Base-by-base conservation (phyloP, 1,284 basidiomycete species). In the Cryptococcus sp. region DNA sequence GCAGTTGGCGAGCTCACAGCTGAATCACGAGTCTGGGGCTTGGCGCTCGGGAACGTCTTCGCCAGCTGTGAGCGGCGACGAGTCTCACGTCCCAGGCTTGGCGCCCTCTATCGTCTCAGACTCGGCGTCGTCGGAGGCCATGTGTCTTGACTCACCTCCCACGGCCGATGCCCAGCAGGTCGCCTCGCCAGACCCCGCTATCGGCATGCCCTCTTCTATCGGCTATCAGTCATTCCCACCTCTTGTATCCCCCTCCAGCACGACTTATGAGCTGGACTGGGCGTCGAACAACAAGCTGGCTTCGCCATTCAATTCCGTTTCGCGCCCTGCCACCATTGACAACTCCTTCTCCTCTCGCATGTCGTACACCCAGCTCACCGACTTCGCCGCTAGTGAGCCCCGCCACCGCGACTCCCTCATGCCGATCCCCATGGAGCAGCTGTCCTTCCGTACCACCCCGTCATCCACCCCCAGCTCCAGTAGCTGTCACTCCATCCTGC, bases 91-190 rank as follows among this genome's bases (percentile, higher is more conserved):
- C n/a, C 71, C 71, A 11, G 69, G 60, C 4, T 61, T 73, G 3
- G 68, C 71, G 3, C 68, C 70, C 0, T 69, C 68, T 6, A 56
- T 69, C 24, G 70, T 65, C 4, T 64, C 64, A 5, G 71, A 72
- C 50, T 70, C 70, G 20, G 70, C 56, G 3, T 67, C 66, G 7
- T 60, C 65, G 13, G 70, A 67, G 28, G 66, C 62, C 11, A 58
- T 65, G 39, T 54, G 56, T 11, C 46, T 69, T 12, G 66, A 69
- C 6, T 66, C 64, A 6, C 69, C 69, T 1, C 65, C 59, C 7
- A 48, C 50, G 16, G 28, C 40, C 9, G 24, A 47, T 2, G 16
- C 43, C 28, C 24, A 39, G 16, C 51, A 49, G 12, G 36, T 39
- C 38, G 45, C 50, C 18, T 52, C 50, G 4, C 37, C 47, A 36